Base-by-base conservation (phyloP, 2,329 filamentous ascomycete genomes). In the Ilyonectria sp. region DNA sequence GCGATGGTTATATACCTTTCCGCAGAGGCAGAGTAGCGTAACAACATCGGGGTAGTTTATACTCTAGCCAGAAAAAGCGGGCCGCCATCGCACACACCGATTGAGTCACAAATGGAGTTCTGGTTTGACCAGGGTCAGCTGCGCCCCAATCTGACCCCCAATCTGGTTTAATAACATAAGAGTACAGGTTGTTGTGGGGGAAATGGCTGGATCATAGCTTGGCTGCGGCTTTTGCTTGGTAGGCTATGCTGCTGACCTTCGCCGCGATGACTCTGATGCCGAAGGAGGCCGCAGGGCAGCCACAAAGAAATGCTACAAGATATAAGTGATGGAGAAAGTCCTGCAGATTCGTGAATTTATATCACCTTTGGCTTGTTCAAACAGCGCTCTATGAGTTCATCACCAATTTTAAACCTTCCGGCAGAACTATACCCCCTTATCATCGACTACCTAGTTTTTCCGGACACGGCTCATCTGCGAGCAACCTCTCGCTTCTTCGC, bases 401-500 rank as follows among this genome's bases (percentile, higher is more conserved):
- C 58, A 17, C 53, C 44, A 13, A 23, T 68, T 29, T 54, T 37
- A 15, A n/a, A 35, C 19, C 60, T 68, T 13, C 61, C 65, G 6
- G 6, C 46, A 6, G 61, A 68, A 23, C 52, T 68, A 9, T 33
- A 60, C 19, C 31, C 19, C 23, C 19, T 40, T 11, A 61, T 68
- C 37, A 40, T 68, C 29, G 3, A 23, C 15, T 6, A 37, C 8
- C 60, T 64, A 13, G 9, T 3, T 29, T 65, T 68, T n/a, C 61
- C 65, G 1, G 65, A 68, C 29, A 65, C 56, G 19, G 52, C 56
- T n/a, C 57, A 60, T 17, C 50, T 60, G 1, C 61, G 57, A n/a
- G 60, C 61, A 17, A 65, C 61, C n/a, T 65, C 60, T 50, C 61
- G 60, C 17, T 21, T 37, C 40, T 61, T 68, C 15, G 65, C 65